Evolutionary conservation across 805 yeast genomes (phyloP), one percentile per base, ranked within the genome.

Genomic region (Ogataea pilisensis): DNA sequence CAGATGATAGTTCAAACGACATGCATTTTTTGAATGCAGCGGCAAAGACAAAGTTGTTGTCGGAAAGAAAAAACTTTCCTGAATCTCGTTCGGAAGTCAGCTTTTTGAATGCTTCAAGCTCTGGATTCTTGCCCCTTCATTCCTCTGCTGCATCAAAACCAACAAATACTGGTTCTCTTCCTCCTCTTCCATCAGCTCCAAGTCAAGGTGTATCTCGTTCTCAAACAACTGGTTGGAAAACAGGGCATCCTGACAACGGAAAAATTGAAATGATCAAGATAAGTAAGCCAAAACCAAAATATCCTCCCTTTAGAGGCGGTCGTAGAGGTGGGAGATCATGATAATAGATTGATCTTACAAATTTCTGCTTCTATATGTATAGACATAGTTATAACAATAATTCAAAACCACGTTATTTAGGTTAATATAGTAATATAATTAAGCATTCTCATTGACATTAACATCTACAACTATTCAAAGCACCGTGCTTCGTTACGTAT

Each of bases 231-330:
- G 9, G 29, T 17, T 31, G 36, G 35, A 25, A 20, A 13, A n/a
- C 31, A 7, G 27, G 17, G 9, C 19, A 16, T 12, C 21, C 34
- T 18, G 32, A 13, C 26, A 20, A 25, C 16, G 40, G 27, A 7
- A 45, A 40, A 2, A 36, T 33, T 11, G 44, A 36, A 8, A 38
- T 54, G 49, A 41, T 49, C 41, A 54, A 54, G 37, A 50, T 54
- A 34, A 47, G 53, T 38, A 54, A 45, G 39, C 47, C 51, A 5
- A 51, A 49, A 31, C 42, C 46, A 16, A 46, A 44, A 28, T 37
- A 33, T 22, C 50, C 53, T 5, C 16, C 31, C 3, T 5, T 14
- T 11, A 30, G 20, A 7, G 37, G 31, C 1, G 24, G 25, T 17
- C 18, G 17, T 34, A 26, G 37, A 34, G 24, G 37, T 17, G 36